Conservation (phyloP, 345 rosid species). For the Syzygium jambos region DNA sequence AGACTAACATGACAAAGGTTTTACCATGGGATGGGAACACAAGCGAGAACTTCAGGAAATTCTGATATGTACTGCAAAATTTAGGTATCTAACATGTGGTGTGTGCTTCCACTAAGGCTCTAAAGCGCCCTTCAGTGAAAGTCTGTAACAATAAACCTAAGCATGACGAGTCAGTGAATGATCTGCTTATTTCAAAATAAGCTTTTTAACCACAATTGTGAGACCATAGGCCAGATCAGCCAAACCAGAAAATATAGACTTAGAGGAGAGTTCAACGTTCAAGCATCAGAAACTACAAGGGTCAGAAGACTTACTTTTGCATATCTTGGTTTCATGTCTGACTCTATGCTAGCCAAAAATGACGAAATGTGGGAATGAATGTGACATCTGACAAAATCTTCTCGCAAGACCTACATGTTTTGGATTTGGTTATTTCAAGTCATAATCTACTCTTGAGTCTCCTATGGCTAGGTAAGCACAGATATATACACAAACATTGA, state of each 20-base stretch:
- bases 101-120: not conserved
- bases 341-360: slow-evolving; percentile 25
- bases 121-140: not conserved
- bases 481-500: not conserved
- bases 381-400: slow-evolving; percentile 74
- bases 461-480: not conserved
- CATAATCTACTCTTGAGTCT: not conserved
- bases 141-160: not conserved
- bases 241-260: not conserved
- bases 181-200: not conserved
- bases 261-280: not conserved
- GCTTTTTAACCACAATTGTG: not conserved
- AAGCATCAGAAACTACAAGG: not conserved
- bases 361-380: slow-evolving; percentile 55
- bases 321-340: slow-evolving; percentile 13
- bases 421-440: not conserved
- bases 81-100: not conserved
- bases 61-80: not conserved
- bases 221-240: not conserved
- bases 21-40: not conserved
- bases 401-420: slow-evolving; percentile 57
- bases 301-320: slow-evolving; percentile 48
- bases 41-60: not conserved
- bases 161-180: not conserved
- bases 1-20: not conserved